Conservation (phyloP, 352 stramenopile genomes). For the Globisporangium viniferum region DNA sequence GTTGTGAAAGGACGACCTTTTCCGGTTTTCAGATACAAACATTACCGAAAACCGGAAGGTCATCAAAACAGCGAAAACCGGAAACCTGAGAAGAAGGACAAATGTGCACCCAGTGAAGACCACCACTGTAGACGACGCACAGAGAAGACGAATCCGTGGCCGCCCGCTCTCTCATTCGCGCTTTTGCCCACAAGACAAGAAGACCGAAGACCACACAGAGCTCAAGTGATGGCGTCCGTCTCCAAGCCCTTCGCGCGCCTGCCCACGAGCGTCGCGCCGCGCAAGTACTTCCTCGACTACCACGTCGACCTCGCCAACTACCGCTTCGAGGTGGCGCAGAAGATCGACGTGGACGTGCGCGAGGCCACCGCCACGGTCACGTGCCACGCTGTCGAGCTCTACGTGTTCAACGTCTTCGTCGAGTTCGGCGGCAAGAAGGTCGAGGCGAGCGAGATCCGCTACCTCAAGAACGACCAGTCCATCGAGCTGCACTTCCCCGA, state of each 20-base stretch:
- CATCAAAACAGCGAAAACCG: no score
- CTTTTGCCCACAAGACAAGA: neutral
- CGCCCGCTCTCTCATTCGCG: neutral
- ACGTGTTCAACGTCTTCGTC: slow-evolving; percentile 70
- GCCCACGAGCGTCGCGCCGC: slow-evolving; percentile 50
- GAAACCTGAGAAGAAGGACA: no score
- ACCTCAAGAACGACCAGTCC: slow-evolving; percentile 48
- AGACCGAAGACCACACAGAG: neutral
- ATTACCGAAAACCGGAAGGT: neutral
- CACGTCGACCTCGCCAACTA: slow-evolving; percentile 64
- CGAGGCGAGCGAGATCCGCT: slow-evolving; percentile 52
- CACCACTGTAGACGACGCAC: no score
- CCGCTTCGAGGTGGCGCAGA: slow-evolving; percentile 67
- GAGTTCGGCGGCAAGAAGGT: slow-evolving; percentile 37
- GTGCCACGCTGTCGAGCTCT: slow-evolving; percentile 94
- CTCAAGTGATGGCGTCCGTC: neutral
- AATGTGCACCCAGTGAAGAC: no score
- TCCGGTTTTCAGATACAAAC: neutral
- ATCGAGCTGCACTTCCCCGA: slow-evolving; percentile 53
- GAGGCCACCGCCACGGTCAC: slow-evolving; percentile 78
- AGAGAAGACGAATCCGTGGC: neutral
- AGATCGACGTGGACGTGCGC: slow-evolving; percentile 54
- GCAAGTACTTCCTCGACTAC: slow-evolving; percentile 82
- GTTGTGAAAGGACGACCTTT: no score
- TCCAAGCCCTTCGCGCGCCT: slow-evolving; percentile 63